phyloP scores from a whole-genome alignment of 805 yeast species.

The Yamadazyma nakazawae region DNA sequence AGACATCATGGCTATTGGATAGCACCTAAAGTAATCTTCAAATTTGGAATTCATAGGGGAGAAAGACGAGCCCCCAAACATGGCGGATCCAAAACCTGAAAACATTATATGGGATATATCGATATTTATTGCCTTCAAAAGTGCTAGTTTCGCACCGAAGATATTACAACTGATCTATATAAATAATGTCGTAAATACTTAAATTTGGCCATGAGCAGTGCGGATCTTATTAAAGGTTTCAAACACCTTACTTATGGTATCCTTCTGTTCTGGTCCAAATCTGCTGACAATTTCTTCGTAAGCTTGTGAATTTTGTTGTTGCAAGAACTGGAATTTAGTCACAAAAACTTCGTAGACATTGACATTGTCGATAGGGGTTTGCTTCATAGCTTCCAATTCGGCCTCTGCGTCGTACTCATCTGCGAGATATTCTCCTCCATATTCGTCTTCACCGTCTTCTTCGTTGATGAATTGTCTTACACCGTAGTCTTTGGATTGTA shows the following conservation, averaged over 20 bases:
- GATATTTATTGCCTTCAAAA: conserved; percentile 4
- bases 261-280: conserved; percentile 33
- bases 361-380: conserved; percentile 73
- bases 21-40: conserved; percentile 87
- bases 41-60: conserved; percentile 44
- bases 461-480: conserved; percentile 24
- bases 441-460: conserved; percentile 30
- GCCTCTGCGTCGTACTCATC: conserved; percentile 58
- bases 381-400: conserved; percentile 76
- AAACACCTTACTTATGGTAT: conserved; percentile 14
- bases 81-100: conserved; percentile 39
- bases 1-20: conserved; percentile 89
- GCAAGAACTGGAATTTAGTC: conserved; percentile 48
- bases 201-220: background rate
- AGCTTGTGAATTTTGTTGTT: conserved; percentile 43
- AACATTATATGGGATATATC: conserved; percentile 25
- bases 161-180: background rate
- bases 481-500: conserved; percentile 39
- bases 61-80: conserved; percentile 33
- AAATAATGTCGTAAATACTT: background rate
- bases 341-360: conserved; percentile 70
- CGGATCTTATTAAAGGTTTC: conserved; percentile 9
- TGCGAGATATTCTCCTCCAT: conserved; percentile 26
- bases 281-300: conserved; percentile 49
- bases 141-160: background rate